phyloP scores from a whole-genome alignment of 805 yeast species.

The Pichia sporocuriosa region DNA sequence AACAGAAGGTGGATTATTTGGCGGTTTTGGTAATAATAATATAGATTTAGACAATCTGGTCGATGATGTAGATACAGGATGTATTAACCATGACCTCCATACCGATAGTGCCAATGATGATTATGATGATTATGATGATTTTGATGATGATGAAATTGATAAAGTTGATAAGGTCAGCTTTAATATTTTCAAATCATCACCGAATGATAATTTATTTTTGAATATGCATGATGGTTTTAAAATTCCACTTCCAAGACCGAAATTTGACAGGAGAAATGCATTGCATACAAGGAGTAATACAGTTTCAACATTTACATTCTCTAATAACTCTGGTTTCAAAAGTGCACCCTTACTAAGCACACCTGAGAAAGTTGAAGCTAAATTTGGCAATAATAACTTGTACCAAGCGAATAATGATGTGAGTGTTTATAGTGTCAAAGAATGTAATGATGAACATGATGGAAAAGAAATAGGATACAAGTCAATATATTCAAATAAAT shows the following conservation, averaged over 20 bases:
- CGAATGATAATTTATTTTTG: not conserved
- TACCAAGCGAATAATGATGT: constrained; percentile 2
- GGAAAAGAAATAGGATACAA: constrained; percentile 1
- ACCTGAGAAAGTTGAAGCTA: constrained; percentile 10
- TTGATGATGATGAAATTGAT: not conserved
- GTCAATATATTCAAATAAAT: constrained; percentile 15
- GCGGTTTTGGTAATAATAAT: constrained; percentile 21
- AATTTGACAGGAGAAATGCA: constrained; percentile 3
- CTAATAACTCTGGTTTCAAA: constrained; percentile 7
- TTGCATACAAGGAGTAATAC: constrained; percentile 25
- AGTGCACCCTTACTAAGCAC: constrained; percentile 11
- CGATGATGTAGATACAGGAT: constrained; percentile 17
- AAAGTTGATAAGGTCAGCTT: constrained; percentile 7
- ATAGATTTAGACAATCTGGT: constrained; percentile 22
- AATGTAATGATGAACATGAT: not conserved
- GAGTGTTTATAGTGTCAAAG: constrained; percentile 7
- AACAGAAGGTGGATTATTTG: constrained; percentile 18
- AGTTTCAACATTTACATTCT: constrained; percentile 17
- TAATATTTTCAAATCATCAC: not conserved
- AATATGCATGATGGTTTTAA: constrained; percentile 8
- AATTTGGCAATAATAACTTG: constrained; percentile 1
- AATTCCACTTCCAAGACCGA: constrained; percentile 10
- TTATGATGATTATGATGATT: not conserved
- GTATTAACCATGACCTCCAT: no score
- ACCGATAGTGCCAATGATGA: no score